Conservation (phyloP, 176 grass and related monocot genomes). For the Oryza meyeriana region DNA sequence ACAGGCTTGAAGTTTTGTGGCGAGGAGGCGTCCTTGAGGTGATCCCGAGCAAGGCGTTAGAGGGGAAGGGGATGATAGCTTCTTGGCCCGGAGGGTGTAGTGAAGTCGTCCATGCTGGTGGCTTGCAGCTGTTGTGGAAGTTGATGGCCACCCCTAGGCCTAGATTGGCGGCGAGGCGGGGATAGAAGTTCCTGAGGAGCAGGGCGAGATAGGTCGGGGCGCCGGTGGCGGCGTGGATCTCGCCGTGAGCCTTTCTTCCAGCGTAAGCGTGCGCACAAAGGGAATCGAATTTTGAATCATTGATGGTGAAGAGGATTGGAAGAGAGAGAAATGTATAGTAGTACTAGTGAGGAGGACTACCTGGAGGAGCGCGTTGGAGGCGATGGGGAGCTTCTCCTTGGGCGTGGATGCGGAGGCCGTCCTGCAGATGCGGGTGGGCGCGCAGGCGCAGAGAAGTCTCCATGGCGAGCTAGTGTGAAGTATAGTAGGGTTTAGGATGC, state of each 20-base stretch:
- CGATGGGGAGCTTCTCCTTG: conserved; percentile 78
- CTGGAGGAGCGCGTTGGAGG: conserved; percentile 63
- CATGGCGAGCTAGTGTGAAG: too few relatives aligned
- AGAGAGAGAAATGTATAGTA: too few relatives aligned
- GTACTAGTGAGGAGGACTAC: background rate
- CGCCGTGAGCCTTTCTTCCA: conserved; percentile 62
- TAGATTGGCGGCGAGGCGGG: conserved; percentile 47
- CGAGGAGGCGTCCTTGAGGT: conserved; percentile 57
- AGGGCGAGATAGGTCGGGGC: conserved; percentile 59
- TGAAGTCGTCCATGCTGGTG: conserved; percentile 12
- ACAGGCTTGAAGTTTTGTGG: conserved; percentile 68
- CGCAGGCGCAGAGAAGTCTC: conserved; percentile 83
- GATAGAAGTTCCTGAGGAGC: conserved; percentile 58
- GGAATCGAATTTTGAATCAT: too few relatives aligned
- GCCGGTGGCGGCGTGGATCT: conserved; percentile 51
- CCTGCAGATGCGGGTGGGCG: background rate
- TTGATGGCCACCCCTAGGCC: conserved; percentile 49
- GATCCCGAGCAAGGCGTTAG: conserved; percentile 40
- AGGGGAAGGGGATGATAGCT: conserved; percentile 49
- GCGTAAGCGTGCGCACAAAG: too few relatives aligned
- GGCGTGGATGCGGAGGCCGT: conserved; percentile 71
- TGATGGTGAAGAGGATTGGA: background rate
- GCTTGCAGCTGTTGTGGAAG: conserved; percentile 11
- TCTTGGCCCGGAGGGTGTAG: conserved; percentile 66
- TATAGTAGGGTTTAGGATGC: too few relatives aligned